A percentile compares a stretch with the other conserved stretches of the same genome.
Conservation (phyloP, 331 rosid species). For the Malus hybrid region DNA sequence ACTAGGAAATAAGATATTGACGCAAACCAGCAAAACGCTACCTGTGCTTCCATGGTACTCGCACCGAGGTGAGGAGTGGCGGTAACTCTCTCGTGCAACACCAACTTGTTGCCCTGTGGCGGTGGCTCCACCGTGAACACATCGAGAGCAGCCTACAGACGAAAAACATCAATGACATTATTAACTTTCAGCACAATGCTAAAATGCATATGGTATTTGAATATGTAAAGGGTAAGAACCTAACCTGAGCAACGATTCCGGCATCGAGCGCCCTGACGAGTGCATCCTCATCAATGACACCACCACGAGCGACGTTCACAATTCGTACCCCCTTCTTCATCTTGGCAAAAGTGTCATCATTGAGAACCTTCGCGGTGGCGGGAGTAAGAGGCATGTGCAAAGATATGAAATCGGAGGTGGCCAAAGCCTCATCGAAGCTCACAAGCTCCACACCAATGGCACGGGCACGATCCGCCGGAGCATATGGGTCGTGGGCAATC, state of each 20-base stretch:
- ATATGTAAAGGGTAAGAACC: background rate
- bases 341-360: slow-evolving; percentile 72
- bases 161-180: background rate
- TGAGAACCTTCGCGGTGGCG: slow-evolving; percentile 60
- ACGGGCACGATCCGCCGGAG: slow-evolving; percentile 82
- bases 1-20: background rate
- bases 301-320: slow-evolving; percentile 89
- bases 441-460: slow-evolving; percentile 86
- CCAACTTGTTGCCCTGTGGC: slow-evolving; percentile 45
- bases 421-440: slow-evolving; percentile 68
- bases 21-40: slow-evolving; percentile 8
- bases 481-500: slow-evolving; percentile 81
- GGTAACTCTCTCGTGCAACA: slow-evolving; percentile 66
- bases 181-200: background rate
- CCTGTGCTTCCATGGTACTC: slow-evolving; percentile 88
- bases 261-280: slow-evolving; percentile 69
- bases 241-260: slow-evolving; percentile 85
- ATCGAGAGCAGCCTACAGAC: slow-evolving; percentile 76
- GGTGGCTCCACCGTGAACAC: slow-evolving; percentile 84
- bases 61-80: slow-evolving; percentile 95
- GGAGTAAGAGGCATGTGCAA: slow-evolving; percentile 93
- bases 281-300: slow-evolving; percentile 89
- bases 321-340: slow-evolving; percentile 89
- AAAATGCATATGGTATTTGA: background rate
- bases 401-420: slow-evolving; percentile 74